Evolutionary conservation across 129 eudicot species (phyloP).

Genomic region (Centella asiatica): DNA sequence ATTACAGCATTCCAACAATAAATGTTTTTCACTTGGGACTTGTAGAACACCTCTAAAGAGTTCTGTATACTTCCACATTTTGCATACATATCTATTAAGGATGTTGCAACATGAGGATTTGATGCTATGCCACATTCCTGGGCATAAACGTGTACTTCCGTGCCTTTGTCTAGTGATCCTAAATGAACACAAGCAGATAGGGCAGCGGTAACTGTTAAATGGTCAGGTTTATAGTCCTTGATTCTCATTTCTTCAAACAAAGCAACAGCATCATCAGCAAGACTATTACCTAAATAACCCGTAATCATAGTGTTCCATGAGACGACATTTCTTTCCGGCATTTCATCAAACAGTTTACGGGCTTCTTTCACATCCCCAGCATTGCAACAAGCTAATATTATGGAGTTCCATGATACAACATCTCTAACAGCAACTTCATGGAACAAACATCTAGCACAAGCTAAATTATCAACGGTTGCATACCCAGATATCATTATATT

Average conservation of each 20-base stretch:
- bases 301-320: conserved; percentile 47
- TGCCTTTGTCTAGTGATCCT: conserved; percentile 29
- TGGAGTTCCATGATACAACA: conserved; percentile 35
- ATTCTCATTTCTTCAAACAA: conserved; percentile 36
- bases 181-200: conserved; percentile 40
- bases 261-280: conserved; percentile 18
- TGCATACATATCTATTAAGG: conserved; percentile 45
- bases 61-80: conserved; percentile 42
- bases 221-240: conserved; percentile 19
- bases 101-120: conserved; percentile 24
- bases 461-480: conserved; percentile 23
- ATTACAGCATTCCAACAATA: conserved; percentile 43
- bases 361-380: conserved; percentile 36
- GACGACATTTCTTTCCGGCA: conserved; percentile 28
- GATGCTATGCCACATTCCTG: conserved; percentile 14
- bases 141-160: conserved; percentile 27
- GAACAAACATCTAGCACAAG: conserved; percentile 22
- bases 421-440: conserved; percentile 23
- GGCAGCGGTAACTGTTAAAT: conserved; percentile 23
- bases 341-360: conserved; percentile 32
- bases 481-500: conserved; percentile 40
- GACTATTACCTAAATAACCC: conserved; percentile 22
- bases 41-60: conserved; percentile 39
- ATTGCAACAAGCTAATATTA: conserved; percentile 33
- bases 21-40: conserved; percentile 27